Base-by-base conservation (phyloP, 2,329 filamentous ascomycete species). In the Aspergillus nomiae region DNA sequence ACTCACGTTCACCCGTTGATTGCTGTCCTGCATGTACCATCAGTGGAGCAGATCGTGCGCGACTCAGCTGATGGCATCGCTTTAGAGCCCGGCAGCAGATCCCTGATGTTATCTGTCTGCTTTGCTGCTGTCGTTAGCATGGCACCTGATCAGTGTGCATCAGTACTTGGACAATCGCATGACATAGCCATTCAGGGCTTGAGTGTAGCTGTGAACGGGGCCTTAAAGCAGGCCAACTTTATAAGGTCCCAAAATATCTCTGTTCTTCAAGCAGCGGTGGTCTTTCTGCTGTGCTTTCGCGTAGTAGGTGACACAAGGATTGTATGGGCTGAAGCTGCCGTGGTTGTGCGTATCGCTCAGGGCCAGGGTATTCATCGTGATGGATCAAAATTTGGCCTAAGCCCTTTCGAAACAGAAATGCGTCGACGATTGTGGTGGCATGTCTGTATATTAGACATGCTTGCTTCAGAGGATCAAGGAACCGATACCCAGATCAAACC, bases 371-470 rank as follows among this genome's bases (percentile, higher is more conserved):
- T 63, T 11, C 63, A 65, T 53, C 63, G 63, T 6, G 63, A 65
- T 34, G 63, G 63, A 4, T 34, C 51, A 11, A 45, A 11, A 1
- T 45, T 65, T 3, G 56, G 51, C 8, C 43, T 65, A 2, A 54
- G 48, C 6, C 56, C 64, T 11, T 74, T 73, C 12, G 65, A 72
- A 1, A 63, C 61, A 4, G 73, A 75, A 45, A 70, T 75, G 36
- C 69, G 71, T 5, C 70, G 73, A 28, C 65, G 71, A 9, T 36
- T 75, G 9, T 75, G 73, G 72, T 75, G 71, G 71, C 66, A 72
- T 58, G 65, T 76, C 3, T 70, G 71, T 41, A 63, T 70, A 4
- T 61, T 76, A 5, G 73, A 76, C 26, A 67, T 71, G 59, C 68
- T 69, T 21, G 66, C 59, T n/a, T 71, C 70, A 6, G 68, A 73